Percentiles rank a stretch among this genome's conserved stretches.
These are phyloP conservation scores for Pseudocohnilembus persalinus DNA, from an alignment of 169 alveolate species.

Conservation along the genomic window DNA sequence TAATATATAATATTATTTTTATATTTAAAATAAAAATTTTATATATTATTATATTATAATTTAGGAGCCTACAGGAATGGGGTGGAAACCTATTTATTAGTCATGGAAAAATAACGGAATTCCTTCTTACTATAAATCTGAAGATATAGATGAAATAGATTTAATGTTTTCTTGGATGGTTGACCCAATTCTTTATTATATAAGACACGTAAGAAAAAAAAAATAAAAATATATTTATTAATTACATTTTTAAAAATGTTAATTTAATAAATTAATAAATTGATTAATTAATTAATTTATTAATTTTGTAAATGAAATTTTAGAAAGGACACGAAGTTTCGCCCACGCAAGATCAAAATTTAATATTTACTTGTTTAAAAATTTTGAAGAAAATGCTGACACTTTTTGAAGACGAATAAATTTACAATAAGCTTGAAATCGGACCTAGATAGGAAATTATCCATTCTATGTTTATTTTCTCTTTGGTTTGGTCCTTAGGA, in stretches of 20 bases:
- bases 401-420: slow-evolving; percentile 71
- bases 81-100: slow-evolving; percentile 75
- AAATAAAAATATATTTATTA: too few relatives aligned
- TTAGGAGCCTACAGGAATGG: slow-evolving; percentile 75
- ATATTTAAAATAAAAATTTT: slow-evolving; percentile 60
- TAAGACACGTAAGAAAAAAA: slow-evolving; percentile 73
- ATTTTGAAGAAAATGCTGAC: slow-evolving; percentile 54
- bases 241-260: slow-evolving; percentile 60
- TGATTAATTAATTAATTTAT: slow-evolving; percentile 61
- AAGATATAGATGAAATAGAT: slow-evolving; percentile 62
- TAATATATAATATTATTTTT: neutral
- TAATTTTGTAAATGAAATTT: slow-evolving; percentile 55
- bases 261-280: slow-evolving; percentile 46
- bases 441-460: slow-evolving; percentile 14
- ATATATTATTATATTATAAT: slow-evolving; percentile 47
- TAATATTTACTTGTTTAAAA: slow-evolving; percentile 64
- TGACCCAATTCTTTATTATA: slow-evolving; percentile 72
- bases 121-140: slow-evolving; percentile 70
- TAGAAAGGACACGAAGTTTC: slow-evolving; percentile 73
- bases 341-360: slow-evolving; percentile 79
- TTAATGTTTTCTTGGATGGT: slow-evolving; percentile 73
- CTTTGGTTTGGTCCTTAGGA: slow-evolving; percentile 45
- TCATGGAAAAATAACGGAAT: slow-evolving; percentile 69
- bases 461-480: slow-evolving; percentile 24
- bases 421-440: slow-evolving; percentile 14